Conservation (phyloP, 768 basidiomycete species). For the Tricholoma sp. region DNA sequence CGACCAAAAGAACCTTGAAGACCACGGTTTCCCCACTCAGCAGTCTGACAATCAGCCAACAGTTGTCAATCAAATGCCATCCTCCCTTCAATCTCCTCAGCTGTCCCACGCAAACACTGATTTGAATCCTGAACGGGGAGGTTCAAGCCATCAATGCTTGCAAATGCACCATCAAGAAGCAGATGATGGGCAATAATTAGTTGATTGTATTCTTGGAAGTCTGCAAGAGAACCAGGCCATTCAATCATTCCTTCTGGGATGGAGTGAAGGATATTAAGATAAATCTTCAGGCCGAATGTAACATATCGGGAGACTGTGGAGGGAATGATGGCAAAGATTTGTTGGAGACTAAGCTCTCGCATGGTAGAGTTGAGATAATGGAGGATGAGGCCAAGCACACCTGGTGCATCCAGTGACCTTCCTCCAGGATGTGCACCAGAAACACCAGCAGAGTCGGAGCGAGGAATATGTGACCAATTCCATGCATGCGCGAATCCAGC, state of each 20-base stretch:
- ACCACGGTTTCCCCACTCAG: slow-evolving; percentile 46
- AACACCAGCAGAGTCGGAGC: slow-evolving; percentile 17
- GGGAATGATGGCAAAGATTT: slow-evolving; percentile 39
- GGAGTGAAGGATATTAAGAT: slow-evolving; percentile 21
- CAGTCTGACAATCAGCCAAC: slow-evolving; percentile 40
- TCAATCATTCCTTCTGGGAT: slow-evolving; percentile 25
- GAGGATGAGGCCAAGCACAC: slow-evolving; percentile 35
- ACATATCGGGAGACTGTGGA: slow-evolving; percentile 30
- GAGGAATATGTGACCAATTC: slow-evolving; percentile 20
- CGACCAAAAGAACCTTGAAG: slow-evolving; percentile 44
- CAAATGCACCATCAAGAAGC: slow-evolving; percentile 33
- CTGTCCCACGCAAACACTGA: slow-evolving; percentile 1
- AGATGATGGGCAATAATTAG: slow-evolving; percentile 26
- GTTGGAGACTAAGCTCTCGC: slow-evolving; percentile 29
- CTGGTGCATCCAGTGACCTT: slow-evolving; percentile 34
- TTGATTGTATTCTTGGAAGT: slow-evolving; percentile 15
- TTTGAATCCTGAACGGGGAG: slow-evolving; percentile 28
- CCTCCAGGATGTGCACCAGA: slow-evolving; percentile 20
- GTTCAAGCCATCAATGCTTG: slow-evolving; percentile 36
- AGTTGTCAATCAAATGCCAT: slow-evolving; percentile 32
- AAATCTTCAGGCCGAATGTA: slow-evolving; percentile 25
- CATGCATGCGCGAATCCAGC: slow-evolving; percentile 26
- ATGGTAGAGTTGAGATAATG: slow-evolving; percentile 27
- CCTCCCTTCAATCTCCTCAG: slow-evolving; percentile 14
- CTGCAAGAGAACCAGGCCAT: slow-evolving; percentile 18